Evolutionary conservation across 768 basidiomycete species (phyloP), one percentile per base, ranked within the genome.

Genomic region (Xerocomus spinulosus): DNA sequence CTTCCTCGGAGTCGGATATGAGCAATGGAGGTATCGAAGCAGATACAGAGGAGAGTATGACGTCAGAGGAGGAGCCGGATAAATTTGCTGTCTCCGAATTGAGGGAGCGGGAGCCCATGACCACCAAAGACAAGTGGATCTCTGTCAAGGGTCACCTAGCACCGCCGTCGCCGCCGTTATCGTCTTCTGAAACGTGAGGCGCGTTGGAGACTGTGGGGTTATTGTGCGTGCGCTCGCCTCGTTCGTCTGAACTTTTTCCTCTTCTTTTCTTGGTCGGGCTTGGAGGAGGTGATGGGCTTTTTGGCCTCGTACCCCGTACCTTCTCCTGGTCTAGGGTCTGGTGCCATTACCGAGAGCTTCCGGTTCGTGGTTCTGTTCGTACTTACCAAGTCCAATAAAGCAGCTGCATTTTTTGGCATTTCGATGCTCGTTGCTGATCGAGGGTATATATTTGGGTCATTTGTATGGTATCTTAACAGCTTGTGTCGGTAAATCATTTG

Each of bases 11-110:
- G 58, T 77, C 78, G 23, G 83, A 83, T 57, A 73, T 64, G 48
- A 79, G 71, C 61, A 81, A 75, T 15, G 80, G 79, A 13, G 75
- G 73, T 17, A 76, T 76, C 44, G 87, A 87, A 49, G 85, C 82
- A 8, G 87, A 89, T 58, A 79, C 79, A 20, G 87, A 89, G 65
- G 84, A 83, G 60, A 86, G 84, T 59, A 70, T 84, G 54, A 83
- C 85, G 3, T 86, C 85, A 28, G 87, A 88, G 57, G 86, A 76
- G 48, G 79, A 87, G 59, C 60, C 63, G 18, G 77, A 81, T 33
- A 78, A 77, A 57, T 55, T 61, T 17, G 41, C 46, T 44, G 42
- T 46, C 5, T 34, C 46, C 6, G 51, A 59, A 13, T 20, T 25
- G 46, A 63, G 61, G 46, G 65, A 72, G 15, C 37, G 37, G 8